phyloP scores from a whole-genome alignment of 2,329 filamentous ascomycete genomes.

The Apiospora hydei region DNA sequence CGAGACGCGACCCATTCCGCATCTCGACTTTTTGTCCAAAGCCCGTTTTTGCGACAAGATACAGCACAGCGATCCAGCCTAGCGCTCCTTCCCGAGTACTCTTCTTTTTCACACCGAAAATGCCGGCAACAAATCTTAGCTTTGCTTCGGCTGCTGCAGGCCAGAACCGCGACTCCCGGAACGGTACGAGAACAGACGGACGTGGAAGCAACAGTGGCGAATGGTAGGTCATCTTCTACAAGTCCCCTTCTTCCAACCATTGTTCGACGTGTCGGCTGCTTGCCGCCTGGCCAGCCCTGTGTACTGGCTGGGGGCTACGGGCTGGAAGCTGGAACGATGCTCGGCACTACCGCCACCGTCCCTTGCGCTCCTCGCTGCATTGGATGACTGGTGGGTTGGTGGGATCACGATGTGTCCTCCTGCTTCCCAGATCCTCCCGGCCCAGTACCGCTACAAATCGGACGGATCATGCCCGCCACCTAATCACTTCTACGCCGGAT shows the following conservation, averaged over 20 bases:
- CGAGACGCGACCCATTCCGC: slow-evolving; percentile 19
- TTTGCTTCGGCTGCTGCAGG: slow-evolving; percentile 85
- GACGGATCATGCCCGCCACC: not conserved
- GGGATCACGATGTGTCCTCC: not conserved
- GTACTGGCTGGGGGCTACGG: not conserved
- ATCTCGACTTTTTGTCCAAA: slow-evolving; percentile 17
- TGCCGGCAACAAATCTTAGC: slow-evolving; percentile 81
- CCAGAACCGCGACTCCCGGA: slow-evolving; percentile 69
- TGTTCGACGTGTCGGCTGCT: not conserved
- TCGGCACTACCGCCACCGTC: no score
- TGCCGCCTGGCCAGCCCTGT: not conserved
- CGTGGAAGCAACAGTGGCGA: slow-evolving; percentile 68
- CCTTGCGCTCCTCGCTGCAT: not conserved
- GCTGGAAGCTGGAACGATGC: not conserved
- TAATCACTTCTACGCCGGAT: not conserved
- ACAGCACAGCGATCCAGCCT: slow-evolving; percentile 13
- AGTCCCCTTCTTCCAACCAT: slow-evolving; percentile 14
- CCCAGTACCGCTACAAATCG: not conserved
- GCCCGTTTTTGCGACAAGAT: slow-evolving; percentile 7
- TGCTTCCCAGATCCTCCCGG: not conserved
- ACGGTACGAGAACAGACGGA: slow-evolving; percentile 63
- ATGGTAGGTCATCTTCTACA: slow-evolving; percentile 65
- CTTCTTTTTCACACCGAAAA: slow-evolving; percentile 33
- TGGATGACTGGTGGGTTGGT: not conserved
- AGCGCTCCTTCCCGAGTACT: not conserved